A percentile compares a stretch with the other conserved stretches of the same genome.
Conservation (phyloP, 768 basidiomycete species). For the Boletus rubescentipes region DNA sequence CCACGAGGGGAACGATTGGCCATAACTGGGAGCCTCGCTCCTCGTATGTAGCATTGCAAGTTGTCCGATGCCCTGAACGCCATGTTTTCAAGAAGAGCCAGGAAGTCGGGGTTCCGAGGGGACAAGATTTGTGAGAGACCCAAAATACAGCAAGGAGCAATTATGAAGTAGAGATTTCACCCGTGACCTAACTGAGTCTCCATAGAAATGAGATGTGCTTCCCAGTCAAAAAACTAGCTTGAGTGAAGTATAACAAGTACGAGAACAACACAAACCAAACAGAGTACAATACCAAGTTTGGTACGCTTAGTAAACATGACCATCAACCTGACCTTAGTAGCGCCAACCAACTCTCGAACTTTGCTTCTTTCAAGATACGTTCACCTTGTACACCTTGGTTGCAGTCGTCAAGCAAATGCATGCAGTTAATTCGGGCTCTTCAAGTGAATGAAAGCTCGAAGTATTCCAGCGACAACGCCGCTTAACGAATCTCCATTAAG, state of each 20-base stretch:
- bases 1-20: conserved; percentile 35
- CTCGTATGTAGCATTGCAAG: conserved; percentile 47
- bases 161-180: background rate
- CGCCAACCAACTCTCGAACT: too few species aligned
- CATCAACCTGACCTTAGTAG: too few species aligned
- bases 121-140: background rate
- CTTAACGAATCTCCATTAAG: conserved; percentile 17
- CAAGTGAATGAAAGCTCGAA: background rate
- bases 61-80: conserved; percentile 39
- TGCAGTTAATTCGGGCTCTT: background rate
- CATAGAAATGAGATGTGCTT: conserved; percentile 15
- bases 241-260: too few species aligned
- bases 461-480: background rate
- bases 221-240: too few species aligned
- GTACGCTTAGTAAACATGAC: too few species aligned
- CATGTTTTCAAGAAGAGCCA: conserved; percentile 16
- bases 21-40: conserved; percentile 47
- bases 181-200: conserved; percentile 4
- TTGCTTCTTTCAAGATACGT: too few species aligned
- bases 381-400: background rate
- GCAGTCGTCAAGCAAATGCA: background rate
- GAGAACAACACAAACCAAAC: conserved; percentile 12
- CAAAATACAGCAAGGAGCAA: background rate
- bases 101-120: background rate
- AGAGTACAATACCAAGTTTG: conserved; percentile 1